These are phyloP conservation scores for Fusarium denticulatum DNA, from an alignment of 2,329 filamentous ascomycete genomes.

Conservation along the genomic window DNA sequence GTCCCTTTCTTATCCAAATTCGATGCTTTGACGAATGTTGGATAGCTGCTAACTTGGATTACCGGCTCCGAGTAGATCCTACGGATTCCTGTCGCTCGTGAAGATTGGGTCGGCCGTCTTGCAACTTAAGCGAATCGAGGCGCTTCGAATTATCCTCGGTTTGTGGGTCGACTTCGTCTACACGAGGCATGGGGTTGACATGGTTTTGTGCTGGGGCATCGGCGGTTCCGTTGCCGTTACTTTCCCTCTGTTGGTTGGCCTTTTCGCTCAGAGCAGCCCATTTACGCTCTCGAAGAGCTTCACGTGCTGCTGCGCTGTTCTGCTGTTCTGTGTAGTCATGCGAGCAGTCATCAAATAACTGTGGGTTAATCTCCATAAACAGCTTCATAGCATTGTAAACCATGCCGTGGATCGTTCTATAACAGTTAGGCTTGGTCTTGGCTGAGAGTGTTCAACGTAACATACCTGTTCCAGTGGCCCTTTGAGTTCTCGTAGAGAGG, in stretches of 20 bases:
- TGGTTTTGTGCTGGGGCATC: conserved; percentile 50
- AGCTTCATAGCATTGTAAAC: conserved; percentile 99
- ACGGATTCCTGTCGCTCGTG: conserved; percentile 71
- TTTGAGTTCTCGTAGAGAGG: conserved; percentile 99
- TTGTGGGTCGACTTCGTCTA: conserved; percentile 81
- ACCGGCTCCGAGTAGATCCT: conserved; percentile 63
- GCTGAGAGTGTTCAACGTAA: neutral
- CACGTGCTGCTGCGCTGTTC: conserved; percentile 86
- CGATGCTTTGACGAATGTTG: conserved; percentile 8
- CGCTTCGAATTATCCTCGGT: conserved; percentile 87
- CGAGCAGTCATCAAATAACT: conserved; percentile 97
- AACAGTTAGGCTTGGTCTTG: conserved; percentile 3
- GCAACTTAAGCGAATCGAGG: conserved; percentile 88
- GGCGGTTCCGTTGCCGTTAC: conserved; percentile 44
- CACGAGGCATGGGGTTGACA: conserved; percentile 56
- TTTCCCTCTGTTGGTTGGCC: conserved; percentile 73
- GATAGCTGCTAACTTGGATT: conserved; percentile 44
- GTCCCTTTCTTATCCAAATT: conserved; percentile 23
- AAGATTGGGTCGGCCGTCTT: conserved; percentile 72
- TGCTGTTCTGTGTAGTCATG: conserved; percentile 98
- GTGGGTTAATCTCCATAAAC: conserved; percentile 99
- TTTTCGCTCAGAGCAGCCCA: conserved; percentile 89
- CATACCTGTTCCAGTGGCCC: conserved; percentile 97
- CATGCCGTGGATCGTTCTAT: conserved; percentile 98
- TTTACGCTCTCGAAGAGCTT: conserved; percentile 82